Evolutionary conservation across 352 stramenopile genomes (phyloP).

Genomic region (Phytopythium sindhum): DNA sequence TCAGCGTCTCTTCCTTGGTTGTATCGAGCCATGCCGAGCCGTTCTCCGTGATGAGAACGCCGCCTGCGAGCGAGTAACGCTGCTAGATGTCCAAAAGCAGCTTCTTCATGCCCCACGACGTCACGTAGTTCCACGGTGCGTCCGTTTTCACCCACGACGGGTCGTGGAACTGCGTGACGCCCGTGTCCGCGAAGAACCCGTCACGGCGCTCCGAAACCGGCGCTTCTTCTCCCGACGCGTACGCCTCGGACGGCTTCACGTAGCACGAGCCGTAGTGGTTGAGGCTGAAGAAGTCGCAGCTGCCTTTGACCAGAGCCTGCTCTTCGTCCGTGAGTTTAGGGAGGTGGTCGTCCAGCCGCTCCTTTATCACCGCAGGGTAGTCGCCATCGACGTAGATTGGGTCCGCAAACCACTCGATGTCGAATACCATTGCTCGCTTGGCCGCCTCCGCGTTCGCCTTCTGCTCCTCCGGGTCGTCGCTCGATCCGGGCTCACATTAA

Average conservation of each 20-base stretch:
- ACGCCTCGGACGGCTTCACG: conserved; percentile 36
- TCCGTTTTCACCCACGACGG: conserved; percentile 71
- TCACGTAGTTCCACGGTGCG: conserved; percentile 73
- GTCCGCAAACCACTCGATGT: conserved; percentile 91
- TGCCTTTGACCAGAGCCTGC: conserved; percentile 73
- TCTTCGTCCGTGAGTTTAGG: conserved; percentile 88
- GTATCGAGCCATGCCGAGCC: conserved; percentile 65
- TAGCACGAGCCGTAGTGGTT: conserved; percentile 91
- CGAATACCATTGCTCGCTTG: conserved; percentile 80
- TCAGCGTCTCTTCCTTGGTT: conserved; percentile 65
- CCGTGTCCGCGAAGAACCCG: conserved; percentile 39
- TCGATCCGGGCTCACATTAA: conserved; percentile 77
- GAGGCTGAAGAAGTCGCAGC: conserved; percentile 92
- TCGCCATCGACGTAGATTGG: conserved; percentile 90
- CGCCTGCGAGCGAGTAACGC: conserved; percentile 68
- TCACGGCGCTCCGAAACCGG: conserved; percentile 8
- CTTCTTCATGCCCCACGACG: conserved; percentile 82
- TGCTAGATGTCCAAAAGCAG: conserved; percentile 89
- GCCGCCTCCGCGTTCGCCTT: conserved; percentile 60
- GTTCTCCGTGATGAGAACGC: conserved; percentile 93
- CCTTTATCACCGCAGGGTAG: conserved; percentile 91
- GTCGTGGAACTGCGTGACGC: conserved; percentile 35
- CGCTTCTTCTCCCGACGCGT: conserved; percentile 17
- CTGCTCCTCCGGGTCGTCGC: conserved; percentile 42
- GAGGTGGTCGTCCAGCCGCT: conserved; percentile 73